Percentiles rank a stretch among this genome's conserved stretches.
Evolutionary conservation across 345 rosid genomes (phyloP).

Genomic region (Aethionema arabicum): DNA sequence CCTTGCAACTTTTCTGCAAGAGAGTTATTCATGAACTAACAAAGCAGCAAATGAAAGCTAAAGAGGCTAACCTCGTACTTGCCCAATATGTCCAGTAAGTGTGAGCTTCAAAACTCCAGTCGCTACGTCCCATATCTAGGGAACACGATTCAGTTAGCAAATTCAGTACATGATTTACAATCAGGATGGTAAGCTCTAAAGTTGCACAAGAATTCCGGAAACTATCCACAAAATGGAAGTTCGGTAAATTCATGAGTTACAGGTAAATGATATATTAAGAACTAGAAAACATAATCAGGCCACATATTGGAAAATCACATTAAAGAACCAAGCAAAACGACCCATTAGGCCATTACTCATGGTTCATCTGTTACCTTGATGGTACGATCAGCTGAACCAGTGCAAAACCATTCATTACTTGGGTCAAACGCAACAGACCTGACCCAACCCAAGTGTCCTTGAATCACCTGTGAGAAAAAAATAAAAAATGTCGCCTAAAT

Average conservation of each 20-base stretch:
- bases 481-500: not conserved
- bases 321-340: not conserved
- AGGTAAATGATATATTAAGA: constrained; percentile 1
- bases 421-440: constrained; percentile 94
- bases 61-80: constrained; percentile 66
- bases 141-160: constrained; percentile 19
- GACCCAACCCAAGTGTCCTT: constrained; percentile 98
- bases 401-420: constrained; percentile 88
- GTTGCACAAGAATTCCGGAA: not conserved
- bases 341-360: not conserved
- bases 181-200: constrained; percentile 5
- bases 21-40: constrained; percentile 15
- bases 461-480: constrained; percentile 41
- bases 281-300: not conserved
- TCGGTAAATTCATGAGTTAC: not conserved
- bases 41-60: not conserved
- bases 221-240: not conserved
- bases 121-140: constrained; percentile 92
- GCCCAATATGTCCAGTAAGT: constrained; percentile 88
- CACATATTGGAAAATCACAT: not conserved
- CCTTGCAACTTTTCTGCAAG: constrained; percentile 1
- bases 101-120: constrained; percentile 84
- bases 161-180: constrained; percentile 1
- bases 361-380: constrained; percentile 57
- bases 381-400: constrained; percentile 94